Evolutionary conservation across 2,329 filamentous ascomycete species (phyloP), one percentile per base, ranked within the genome.

Genomic region (Pseudogymnoascus sp.): DNA sequence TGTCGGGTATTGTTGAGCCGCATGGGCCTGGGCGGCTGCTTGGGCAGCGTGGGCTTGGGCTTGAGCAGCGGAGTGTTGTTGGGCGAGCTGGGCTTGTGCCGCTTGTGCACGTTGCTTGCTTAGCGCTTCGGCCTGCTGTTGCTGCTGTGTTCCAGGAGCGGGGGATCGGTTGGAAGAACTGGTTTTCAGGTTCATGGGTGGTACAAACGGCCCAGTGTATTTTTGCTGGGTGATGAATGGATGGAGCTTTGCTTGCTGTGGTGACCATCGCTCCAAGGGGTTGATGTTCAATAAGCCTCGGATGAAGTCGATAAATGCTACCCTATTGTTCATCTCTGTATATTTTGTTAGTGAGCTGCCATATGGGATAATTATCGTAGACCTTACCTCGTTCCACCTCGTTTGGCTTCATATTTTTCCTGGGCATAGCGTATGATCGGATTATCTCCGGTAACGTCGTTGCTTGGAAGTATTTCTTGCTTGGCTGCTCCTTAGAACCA

Each of bases 141-240:
- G 95, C 75, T 97, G 93, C 73, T 96, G 92, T 14, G 96, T 95
- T 40, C 93, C 93, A 4, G 93, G 93, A 5, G 93, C 92, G 12
- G 93, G 91, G 18, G 93, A 96, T 71, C 95, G 85, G 74, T 90
- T 93, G 62, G 90, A 81, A 1, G 90, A 89, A 70, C 89, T 91
- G 18, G 91, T 87, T 75, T 97, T 97, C 65, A 97, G 79, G 72
- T 96, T 96, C 92, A 97, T 96, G 2, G 93, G 93, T 7, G 95
- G 95, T 59, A 97, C 90, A 73, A 99, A 99, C 3, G 93, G 92
- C 0, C 92, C 93, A 0, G 93, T 97, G 73, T 89, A 99, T 79
- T 97, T 99, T 73, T 96, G 90, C 74, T 99, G 95, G 0, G 95
- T 99, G 73, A 99, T 99, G 76, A 99, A 99, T 0, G 95, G 95